Conservation (phyloP, 768 basidiomycete species). For the Mycena venus region DNA sequence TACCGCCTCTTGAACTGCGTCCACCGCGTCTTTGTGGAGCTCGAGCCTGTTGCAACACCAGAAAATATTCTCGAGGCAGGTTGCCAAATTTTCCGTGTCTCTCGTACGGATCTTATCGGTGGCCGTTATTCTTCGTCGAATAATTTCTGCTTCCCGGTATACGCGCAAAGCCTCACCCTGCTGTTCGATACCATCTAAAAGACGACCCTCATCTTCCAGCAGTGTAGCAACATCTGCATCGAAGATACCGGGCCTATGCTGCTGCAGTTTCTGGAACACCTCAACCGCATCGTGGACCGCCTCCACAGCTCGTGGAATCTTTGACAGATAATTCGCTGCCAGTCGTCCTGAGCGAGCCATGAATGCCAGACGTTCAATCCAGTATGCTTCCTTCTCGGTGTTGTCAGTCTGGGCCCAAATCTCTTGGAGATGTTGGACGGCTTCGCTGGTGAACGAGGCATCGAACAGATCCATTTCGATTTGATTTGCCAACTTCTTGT, state of each 20-base stretch:
- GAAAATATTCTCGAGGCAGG: background rate
- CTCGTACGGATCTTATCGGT: background rate
- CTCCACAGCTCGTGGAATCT: background rate
- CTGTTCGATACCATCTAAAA: background rate
- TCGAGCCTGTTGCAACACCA: background rate
- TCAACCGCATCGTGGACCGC: background rate
- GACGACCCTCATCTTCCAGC: background rate
- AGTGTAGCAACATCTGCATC: background rate
- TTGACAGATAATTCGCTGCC: background rate
- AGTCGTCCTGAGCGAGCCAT: slow-evolving; percentile 8
- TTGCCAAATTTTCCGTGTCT: background rate
- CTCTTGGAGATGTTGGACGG: background rate
- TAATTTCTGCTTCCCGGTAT: background rate
- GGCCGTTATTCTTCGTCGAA: background rate
- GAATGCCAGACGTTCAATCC: background rate
- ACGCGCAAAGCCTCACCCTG: background rate
- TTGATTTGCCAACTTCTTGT: background rate
- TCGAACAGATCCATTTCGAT: slow-evolving; percentile 1
- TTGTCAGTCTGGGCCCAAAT: background rate
- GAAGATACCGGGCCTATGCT: background rate
- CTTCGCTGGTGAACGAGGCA: background rate
- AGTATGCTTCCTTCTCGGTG: background rate
- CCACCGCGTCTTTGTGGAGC: background rate
- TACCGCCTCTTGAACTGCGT: background rate
- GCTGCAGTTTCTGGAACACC: background rate